Evolutionary conservation across 208 protist species (phyloP).

Genomic region (Porcisia hertigi): DNA sequence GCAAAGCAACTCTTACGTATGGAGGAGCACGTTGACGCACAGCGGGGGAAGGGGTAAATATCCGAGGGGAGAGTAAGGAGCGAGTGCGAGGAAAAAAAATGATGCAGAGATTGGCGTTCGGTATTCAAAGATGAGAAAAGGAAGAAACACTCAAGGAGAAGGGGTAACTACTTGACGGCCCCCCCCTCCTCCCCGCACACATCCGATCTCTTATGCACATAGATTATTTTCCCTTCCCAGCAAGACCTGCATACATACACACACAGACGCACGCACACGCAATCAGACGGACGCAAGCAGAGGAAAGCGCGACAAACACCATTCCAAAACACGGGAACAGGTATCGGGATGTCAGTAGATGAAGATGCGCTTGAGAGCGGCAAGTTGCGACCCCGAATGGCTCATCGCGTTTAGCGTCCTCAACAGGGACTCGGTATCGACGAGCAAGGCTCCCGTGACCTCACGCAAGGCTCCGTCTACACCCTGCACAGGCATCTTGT

Average conservation of each 20-base stretch:
- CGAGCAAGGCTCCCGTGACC: background rate
- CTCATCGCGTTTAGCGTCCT: constrained; percentile 24
- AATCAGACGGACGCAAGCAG: background rate
- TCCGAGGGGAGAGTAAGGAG: too few relatives aligned
- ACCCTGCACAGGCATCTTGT: background rate
- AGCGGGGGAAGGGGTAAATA: too few relatives aligned
- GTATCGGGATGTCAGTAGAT: constrained; percentile 6
- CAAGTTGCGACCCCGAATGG: constrained; percentile 9
- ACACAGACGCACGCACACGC: background rate
- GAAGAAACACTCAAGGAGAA: too few relatives aligned
- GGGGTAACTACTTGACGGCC: too few relatives aligned
- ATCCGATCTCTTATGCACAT: too few relatives aligned
- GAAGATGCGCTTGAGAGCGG: constrained; percentile 23
- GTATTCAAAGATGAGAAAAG: too few relatives aligned
- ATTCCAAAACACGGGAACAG: background rate
- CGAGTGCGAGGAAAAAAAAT: too few relatives aligned
- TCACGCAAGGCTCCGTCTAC: background rate
- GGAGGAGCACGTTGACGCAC: too few relatives aligned
- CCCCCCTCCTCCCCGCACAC: too few relatives aligned
- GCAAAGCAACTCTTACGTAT: too few relatives aligned
- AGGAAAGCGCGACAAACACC: background rate
- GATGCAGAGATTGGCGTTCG: too few relatives aligned
- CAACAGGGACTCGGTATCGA: constrained; percentile 13
- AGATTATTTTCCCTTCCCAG: too few relatives aligned
- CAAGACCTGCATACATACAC: background rate